Base-by-base conservation (phyloP, 2,329 filamentous ascomycete genomes). In the Alternaria postmessia region DNA sequence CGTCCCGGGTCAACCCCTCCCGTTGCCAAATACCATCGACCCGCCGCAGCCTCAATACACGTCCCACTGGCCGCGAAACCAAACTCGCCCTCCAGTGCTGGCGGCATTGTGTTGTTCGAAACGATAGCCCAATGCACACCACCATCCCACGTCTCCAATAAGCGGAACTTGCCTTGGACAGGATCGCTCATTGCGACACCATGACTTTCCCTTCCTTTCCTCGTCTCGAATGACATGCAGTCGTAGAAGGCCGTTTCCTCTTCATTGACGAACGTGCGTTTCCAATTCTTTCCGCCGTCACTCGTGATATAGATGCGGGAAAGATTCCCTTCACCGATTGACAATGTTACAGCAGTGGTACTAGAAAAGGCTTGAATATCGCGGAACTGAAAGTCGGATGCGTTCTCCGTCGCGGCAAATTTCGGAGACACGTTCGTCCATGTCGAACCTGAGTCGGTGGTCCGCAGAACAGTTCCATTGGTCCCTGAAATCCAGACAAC, bases 131-230 rank as follows among this genome's bases (percentile, higher is more conserved):
- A 75, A 12, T 54, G 64, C 32, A 46, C 48, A 9, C 72, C 72
- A 8, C 66, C 64, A 53, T 74, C 64, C 62, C 66, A 68, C 1
- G 72, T 73, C 36, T 73, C 70, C 5, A 75, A 61, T 5, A 75
- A 43, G n/a, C 71, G 63, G 34, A 75, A 72, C 46, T 64, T 69
- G 3, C 72, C 70, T 46, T 69, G 43, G 5, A 75, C 72, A 14
- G 72, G 72, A 62, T 74, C 72, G 20, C 71, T 74, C 63, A 73
- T 61, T 7, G 71, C 71, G 2, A 75, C 51, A 2, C 72, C 72
- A 39, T 70, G 66, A 2, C 42, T 24, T 46, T 54, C 28, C 57
- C 56, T 42, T 28, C 47, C 54, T 14, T 12, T 22, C 30, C 34
- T 39, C 32, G 65, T 64, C 36, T 72, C 71, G 44, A 75, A 75